Conservation (phyloP, 345 rosid genomes). For the Lepidium sativum region DNA sequence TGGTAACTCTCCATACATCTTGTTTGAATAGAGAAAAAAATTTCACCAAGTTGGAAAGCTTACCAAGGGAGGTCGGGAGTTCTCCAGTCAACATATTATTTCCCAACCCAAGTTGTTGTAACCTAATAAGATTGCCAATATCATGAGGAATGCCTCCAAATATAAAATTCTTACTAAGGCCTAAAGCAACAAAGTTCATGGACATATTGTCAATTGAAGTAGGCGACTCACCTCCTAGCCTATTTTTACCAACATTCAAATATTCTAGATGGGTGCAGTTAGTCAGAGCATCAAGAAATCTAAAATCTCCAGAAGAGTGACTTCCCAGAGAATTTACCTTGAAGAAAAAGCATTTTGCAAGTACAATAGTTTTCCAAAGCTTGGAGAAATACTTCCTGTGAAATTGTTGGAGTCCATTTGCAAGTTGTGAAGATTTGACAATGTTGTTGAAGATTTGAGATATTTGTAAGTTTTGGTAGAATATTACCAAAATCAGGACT, state of each 20-base stretch:
- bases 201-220: not conserved
- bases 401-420: not conserved
- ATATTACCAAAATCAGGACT: not conserved
- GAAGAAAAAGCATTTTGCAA: rapidly evolving
- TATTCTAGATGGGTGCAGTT: not conserved
- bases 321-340: not conserved
- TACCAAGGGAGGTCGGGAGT: not conserved
- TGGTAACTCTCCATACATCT: not conserved
- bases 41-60: not conserved
- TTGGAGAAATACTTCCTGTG: not conserved
- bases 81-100: not conserved
- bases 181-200: rapidly evolving
- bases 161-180: rapidly evolving
- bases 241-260: not conserved
- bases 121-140: not conserved
- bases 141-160: not conserved
- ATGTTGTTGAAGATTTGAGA: not conserved
- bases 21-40: not conserved
- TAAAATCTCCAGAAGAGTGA: not conserved
- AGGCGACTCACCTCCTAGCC: not conserved
- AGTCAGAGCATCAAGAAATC: not conserved
- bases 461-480: not conserved
- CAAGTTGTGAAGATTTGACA: not conserved
- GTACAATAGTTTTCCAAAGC: not conserved
- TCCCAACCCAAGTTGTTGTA: rapidly evolving